Evolutionary conservation across 352 stramenopile species (phyloP).

Genomic region (Peronospora farinosa): DNA sequence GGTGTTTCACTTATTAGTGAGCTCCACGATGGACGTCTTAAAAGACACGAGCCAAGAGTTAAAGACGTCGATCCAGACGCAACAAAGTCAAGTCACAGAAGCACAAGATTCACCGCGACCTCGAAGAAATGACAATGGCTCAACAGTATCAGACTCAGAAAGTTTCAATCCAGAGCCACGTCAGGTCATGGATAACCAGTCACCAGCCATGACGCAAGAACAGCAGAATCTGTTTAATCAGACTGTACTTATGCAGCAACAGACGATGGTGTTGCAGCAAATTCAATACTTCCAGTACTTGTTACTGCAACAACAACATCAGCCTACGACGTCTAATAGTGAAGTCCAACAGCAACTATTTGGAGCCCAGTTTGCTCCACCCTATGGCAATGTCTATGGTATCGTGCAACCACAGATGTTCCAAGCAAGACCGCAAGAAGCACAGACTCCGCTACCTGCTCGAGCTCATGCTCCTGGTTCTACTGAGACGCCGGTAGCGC

Average conservation of each 20-base stretch:
- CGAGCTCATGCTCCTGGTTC: conserved; percentile 1
- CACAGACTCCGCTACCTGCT: conserved; percentile 10
- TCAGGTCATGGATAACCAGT: conserved; percentile 14
- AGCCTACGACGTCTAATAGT: background rate
- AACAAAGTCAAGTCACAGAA: conserved; percentile 5
- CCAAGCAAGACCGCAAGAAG: conserved; percentile 8
- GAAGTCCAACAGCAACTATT: conserved; percentile 15
- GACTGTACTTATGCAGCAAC: conserved; percentile 71
- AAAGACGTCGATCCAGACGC: conserved; percentile 2
- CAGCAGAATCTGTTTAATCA: conserved; percentile 57
- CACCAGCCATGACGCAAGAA: conserved; percentile 18
- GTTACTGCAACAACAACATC: conserved; percentile 34
- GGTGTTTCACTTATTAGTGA: conserved; percentile 76
- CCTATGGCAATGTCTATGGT: conserved; percentile 32
- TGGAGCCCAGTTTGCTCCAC: conserved; percentile 16
- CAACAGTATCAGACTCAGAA: background rate
- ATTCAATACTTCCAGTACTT: conserved; percentile 80
- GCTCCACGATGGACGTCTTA: conserved; percentile 13
- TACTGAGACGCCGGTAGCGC: conserved; percentile 11
- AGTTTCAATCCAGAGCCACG: background rate
- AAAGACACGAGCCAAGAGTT: conserved; percentile 12
- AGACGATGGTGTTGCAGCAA: conserved; percentile 66
- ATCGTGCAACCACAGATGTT: conserved; percentile 33
- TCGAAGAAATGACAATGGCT: background rate
- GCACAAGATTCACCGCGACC: conserved; percentile 28